Conservation (phyloP, 192 early-diverging fungal species). For the Lobosporangium transversale region DNA sequence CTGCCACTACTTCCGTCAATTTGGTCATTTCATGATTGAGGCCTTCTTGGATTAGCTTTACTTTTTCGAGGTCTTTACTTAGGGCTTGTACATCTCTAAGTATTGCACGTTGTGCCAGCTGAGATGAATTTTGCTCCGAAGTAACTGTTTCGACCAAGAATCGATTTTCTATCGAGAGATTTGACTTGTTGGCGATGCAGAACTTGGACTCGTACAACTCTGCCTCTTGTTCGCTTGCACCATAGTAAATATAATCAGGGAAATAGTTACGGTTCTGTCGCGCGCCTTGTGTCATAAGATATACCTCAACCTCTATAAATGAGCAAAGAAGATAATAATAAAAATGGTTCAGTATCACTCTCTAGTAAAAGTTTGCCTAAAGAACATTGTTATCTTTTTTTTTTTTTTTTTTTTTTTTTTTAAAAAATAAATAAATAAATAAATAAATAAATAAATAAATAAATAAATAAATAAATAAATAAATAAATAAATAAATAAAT, state of each 20-base stretch:
- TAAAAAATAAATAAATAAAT: no score
- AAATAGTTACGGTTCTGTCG: conserved; percentile 47
- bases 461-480: no score
- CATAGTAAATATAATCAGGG: conserved; percentile 51
- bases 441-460: no score
- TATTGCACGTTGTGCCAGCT: conserved; percentile 11
- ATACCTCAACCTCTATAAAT: conserved; percentile 32
- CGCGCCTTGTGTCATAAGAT: conserved; percentile 26
- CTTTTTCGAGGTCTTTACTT: conserved; percentile 3
- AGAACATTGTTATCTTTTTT: no score
- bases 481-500: no score
- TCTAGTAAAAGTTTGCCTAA: not conserved
- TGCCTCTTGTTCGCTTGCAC: conserved; percentile 43
- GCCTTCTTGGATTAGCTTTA: conserved; percentile 16
- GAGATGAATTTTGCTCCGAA: conserved; percentile 18
- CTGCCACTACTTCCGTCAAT: conserved; percentile 17
- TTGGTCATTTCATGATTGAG: conserved; percentile 25
- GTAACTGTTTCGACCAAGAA: conserved; percentile 33
- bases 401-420: no score
- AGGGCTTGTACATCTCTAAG: conserved; percentile 25
- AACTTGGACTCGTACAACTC: conserved; percentile 43
- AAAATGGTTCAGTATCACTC: not conserved
- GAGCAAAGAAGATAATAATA: not conserved
- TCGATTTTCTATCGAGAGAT: conserved; percentile 40
- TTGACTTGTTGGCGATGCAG: conserved; percentile 35